Base-by-base conservation (phyloP, 768 basidiomycete genomes). In the Holtermannia corniformis region DNA sequence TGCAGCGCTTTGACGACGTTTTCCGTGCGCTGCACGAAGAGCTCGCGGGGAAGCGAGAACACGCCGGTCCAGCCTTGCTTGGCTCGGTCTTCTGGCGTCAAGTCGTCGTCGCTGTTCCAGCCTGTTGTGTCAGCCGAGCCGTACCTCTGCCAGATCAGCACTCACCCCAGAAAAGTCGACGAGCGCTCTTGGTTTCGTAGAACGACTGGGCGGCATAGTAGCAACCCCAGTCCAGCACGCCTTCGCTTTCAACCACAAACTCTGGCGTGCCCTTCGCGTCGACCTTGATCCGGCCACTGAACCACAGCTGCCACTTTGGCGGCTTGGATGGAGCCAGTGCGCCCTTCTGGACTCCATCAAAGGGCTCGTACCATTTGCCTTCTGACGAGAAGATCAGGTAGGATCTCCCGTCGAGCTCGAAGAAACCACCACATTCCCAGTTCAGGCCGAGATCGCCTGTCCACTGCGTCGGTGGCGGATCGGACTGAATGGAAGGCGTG, bases 181-280 rank as follows among this genome's bases (percentile, higher is more conserved):
- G n/a, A n/a, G n/a, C n/a, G n/a, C n/a, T n/a, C n/a, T n/a, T n/a
- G n/a, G n/a, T n/a, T n/a, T n/a, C n/a, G n/a, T 46, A 10, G 19
- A 52, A 45, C 1, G 28, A 27, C 42, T 52, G 51, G 10, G 42
- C 27, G 4, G 51, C 51, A 32, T 52, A 52, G 1, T 26, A 22
- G 22, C 43, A 52, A 7, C 51, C 51, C 51, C 51, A 52, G 28
- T 52, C 51, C 26, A 52, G 20, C 4, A 52, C 43, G 4, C 51
- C 44, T 37, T 37, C 32, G 10, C 16, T 7, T 16, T 37, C 32
- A 37, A 16, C 16, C 32, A 37, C 32, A 37, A 37, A 37, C 7
- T 37, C 16, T 7, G 32, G 32, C n/a, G n/a, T n/a, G n/a, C n/a
- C n/a, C n/a, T n/a, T n/a, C n/a, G n/a, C n/a, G 7, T 16, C 32